Evolutionary conservation across 768 basidiomycete genomes (phyloP).

Genomic region (Kwoniella sp.): DNA sequence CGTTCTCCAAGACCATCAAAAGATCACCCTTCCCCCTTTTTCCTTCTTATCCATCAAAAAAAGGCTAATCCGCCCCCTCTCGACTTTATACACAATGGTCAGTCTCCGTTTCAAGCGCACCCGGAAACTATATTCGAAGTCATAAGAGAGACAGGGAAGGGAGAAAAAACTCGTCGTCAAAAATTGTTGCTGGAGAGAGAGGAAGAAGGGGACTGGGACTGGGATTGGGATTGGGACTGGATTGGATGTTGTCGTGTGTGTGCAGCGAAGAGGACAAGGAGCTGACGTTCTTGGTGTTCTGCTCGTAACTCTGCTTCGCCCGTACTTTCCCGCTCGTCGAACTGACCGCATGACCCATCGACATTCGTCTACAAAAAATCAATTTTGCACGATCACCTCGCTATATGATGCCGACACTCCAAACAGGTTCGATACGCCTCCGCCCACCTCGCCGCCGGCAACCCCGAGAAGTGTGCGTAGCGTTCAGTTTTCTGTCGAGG

Average conservation of each 20-base stretch:
- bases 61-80: slow-evolving; percentile 11
- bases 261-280: slow-evolving; percentile 1
- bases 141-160: too few species aligned
- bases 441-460: slow-evolving; percentile 73
- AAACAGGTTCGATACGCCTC: slow-evolving; percentile 85
- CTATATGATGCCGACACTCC: too few species aligned
- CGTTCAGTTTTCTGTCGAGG: background rate
- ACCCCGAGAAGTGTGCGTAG: slow-evolving; percentile 90
- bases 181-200: background rate
- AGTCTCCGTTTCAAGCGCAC: slow-evolving; percentile 12
- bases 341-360: background rate
- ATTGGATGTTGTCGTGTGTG: too few species aligned
- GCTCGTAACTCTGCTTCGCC: background rate
- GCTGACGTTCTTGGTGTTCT: slow-evolving; percentile 16
- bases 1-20: slow-evolving; percentile 13
- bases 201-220: background rate
- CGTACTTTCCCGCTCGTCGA: background rate
- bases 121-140: too few species aligned
- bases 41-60: slow-evolving; percentile 21
- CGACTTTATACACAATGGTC: slow-evolving; percentile 25
- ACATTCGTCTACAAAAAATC: background rate
- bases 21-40: background rate
- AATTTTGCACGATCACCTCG: too few species aligned
- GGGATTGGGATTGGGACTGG: too few species aligned
- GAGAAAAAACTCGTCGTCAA: too few species aligned